Base-by-base conservation (phyloP, 768 basidiomycete species). In the Phallus indusiatus region DNA sequence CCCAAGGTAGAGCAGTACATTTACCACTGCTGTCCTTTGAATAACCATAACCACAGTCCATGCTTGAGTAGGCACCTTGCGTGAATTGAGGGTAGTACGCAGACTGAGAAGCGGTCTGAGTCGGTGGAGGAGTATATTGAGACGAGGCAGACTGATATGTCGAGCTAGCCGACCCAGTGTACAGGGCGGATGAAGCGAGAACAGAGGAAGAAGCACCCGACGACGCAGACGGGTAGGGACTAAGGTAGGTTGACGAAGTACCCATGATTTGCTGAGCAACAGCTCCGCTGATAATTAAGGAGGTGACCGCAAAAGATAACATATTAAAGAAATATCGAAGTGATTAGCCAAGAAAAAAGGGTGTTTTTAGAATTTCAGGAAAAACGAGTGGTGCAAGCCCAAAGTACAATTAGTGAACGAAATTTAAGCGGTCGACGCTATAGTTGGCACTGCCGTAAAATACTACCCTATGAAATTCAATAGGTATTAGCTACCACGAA, bases 21-120 rank as follows among this genome's bases (percentile, higher is more conserved):
- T 73, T 75, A 35, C 83, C 84, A 67, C 84, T 78, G 10, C 68
- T 71, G 57, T 68, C 70, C 71, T 84, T 85, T 52, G 69, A 64
- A 66, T 83, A 83, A 22, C 86, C 86, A 67, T 89, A 89, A 54
- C 86, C 86, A 67, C 86, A 89, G 63, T 77, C 70, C 69, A 88
- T 70, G 68, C 75, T 78, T 68, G 76, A 74, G 71, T 88, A 89
- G 24, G 86, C 86, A 58, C 85, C 86, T 35, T 66, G 66, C 69
- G 72, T 73, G 72, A 84, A 85, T 34, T 77, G 74, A 12, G 77
- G 73, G 68, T 88, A 88, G 50, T 59, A 52, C 3, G 49, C 33
- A 28, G 81, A 79, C n/a, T 64, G 61, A 33, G 70, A 61, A 10
- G 73, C 66, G 20, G 70, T 35, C 47, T 71, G 70, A 12, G 73